Conservation (phyloP, 768 basidiomycete genomes). For the Terana coerulea region DNA sequence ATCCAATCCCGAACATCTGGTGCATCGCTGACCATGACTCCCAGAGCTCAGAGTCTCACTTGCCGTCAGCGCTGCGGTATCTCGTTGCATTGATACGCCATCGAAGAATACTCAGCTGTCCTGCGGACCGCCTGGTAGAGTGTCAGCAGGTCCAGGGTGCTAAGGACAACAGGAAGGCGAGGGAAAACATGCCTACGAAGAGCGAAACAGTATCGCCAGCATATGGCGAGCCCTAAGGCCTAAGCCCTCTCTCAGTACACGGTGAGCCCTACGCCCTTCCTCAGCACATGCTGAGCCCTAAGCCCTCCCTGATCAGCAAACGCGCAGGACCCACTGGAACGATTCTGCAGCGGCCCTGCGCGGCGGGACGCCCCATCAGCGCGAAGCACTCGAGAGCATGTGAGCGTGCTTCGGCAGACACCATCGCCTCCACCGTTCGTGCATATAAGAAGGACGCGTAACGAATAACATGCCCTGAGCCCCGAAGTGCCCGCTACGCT, state of each 20-base stretch:
- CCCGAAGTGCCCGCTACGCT: not conserved
- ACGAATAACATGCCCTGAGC: not conserved
- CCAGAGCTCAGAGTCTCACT: too few relatives aligned
- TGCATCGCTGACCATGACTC: too few relatives aligned
- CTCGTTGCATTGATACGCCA: too few relatives aligned
- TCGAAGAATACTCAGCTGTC: too few relatives aligned
- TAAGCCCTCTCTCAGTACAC: too few relatives aligned
- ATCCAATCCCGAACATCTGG: too few relatives aligned
- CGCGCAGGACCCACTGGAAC: not conserved
- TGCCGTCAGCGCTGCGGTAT: too few relatives aligned
- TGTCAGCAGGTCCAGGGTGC: too few relatives aligned
- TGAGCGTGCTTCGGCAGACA: not conserved
- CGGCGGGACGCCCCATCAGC: not conserved
- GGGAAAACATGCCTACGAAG: too few relatives aligned
- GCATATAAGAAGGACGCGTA: not conserved
- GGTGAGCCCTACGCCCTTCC: not conserved
- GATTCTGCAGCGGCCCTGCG: not conserved
- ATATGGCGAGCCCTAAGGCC: not conserved
- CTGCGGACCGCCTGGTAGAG: too few relatives aligned
- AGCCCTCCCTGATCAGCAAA: too few relatives aligned
- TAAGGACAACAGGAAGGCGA: too few relatives aligned
- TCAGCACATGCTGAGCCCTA: not conserved
- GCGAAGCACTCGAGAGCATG: not conserved
- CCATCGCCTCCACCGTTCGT: not conserved
- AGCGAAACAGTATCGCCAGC: not conserved